Evolutionary conservation across 176 grass and related monocot species (phyloP), one percentile per base, ranked within the genome.

Genomic region (Oryza brachyantha): DNA sequence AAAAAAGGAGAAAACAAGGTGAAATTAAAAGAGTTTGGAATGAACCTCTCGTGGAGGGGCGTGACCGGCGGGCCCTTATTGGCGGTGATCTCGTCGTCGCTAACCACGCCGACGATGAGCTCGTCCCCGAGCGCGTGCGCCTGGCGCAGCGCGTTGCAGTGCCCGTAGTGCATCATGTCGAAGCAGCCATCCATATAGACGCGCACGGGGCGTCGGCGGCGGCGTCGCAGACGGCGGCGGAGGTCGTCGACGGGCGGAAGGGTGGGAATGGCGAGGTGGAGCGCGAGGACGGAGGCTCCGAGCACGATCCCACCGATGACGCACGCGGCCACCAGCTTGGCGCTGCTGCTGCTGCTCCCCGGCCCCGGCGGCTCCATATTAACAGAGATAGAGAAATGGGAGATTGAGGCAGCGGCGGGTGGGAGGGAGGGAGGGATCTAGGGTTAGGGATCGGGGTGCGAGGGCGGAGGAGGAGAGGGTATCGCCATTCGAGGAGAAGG

Each of bases 151-250:
- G 90, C 90, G 85, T 97, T 97, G 80, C 93, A 93, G 70, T 97
- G 93, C 3, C 93, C 88, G 83, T 93, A 97, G 91, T 97, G 94
- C 94, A 97, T 97, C 94, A 97, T 97, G 91, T 97, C 91, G 84
- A 97, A 97, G 91, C 94, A 93, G 4, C 94, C 94, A 65, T 97
- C 94, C 91, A 97, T 91, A 86, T 97, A 97, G 21, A 97, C 91
- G 79, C 94, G 81, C 39, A 93, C 88, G 21, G 94, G 94, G 73
- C 76, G 79, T 35, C 72, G 85, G 59, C 72, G 79, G 4, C 28
- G 10, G 17, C 68, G 72, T 28, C 77, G 45, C n/a, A 84, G 39
- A 52, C 89, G 32, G 22, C 81, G 80, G 5, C 76, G 37, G 7
- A 73, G 64, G 73, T 62, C 75, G 42, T 68, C 78, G 14, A 70